Evolutionary conservation across 1,284 basidiomycete species (phyloP), one percentile per base, ranked within the genome.

Genomic region (Irpex rosettiformis): DNA sequence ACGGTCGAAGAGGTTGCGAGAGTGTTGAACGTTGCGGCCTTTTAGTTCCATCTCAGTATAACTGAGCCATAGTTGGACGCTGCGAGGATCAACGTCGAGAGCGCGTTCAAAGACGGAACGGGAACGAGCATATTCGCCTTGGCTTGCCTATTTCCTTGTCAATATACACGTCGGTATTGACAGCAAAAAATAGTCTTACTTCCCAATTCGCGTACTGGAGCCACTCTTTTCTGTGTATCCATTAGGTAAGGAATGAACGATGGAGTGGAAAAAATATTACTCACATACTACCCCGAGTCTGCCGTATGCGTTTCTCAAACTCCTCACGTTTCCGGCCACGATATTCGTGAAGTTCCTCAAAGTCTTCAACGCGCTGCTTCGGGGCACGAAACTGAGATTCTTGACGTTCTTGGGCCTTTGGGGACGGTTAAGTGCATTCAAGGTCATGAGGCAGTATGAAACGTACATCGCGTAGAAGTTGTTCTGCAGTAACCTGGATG

Each of bases 41-140:
- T 97, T 98, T 63, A 99, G 84, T 74, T 99, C 97, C 87, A 95
- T 95, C 74, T 99, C 97, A n/a, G 93, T 91, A 75, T 99, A 99
- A 65, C 87, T 89, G 58, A 97, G 79, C 97, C 97, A 99, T 62
- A 99, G 79, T 65, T 95, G 92, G 29, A 93, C 80, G 57, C 88
- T 89, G 40, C 94, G 84, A 0, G 95, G 84, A 70, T 98, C 96
- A 58, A 98, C 93, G 69, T 99, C 97, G 59, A 99, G 80, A 0
- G 96, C 96, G 66, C 97, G 90, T 75, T 99, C 96, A 68, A 93
- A 99, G 49, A 99, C 89, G 10, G 95, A 98, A 22, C 97, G 84
- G 10, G 95, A 89, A 61, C 94, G 86, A 48, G 92, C 90, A 69
- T 89, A 97, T 79, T 98, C 94, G 66, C 95, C 96, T 80, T 99